Evolutionary conservation across 495 filamentous ascomycete species (phyloP).

Genomic region (Achaetomiella virescens): DNA sequence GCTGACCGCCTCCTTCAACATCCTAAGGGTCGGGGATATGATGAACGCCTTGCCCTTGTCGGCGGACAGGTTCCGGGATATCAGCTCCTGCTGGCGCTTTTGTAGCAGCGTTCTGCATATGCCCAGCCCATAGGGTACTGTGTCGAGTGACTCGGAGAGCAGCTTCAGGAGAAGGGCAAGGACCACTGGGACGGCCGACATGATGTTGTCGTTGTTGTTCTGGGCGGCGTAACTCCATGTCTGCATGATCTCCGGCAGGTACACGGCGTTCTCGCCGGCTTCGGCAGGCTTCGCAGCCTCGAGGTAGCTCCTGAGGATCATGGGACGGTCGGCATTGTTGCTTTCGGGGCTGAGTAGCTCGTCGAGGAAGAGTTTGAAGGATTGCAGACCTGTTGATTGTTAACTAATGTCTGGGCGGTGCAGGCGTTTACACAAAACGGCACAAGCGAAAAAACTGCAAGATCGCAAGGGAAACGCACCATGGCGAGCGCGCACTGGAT

Average conservation of each 20-base stretch:
- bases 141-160: constrained; percentile 62
- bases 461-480: constrained; percentile 41
- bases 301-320: constrained; percentile 67
- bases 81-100: constrained; percentile 62
- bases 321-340: constrained; percentile 39
- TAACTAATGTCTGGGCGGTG: background rate
- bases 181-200: constrained; percentile 67
- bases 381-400: constrained; percentile 53
- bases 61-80: constrained; percentile 65
- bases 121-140: constrained; percentile 60
- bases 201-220: constrained; percentile 64
- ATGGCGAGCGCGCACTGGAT: constrained; percentile 54
- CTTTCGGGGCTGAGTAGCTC: constrained; percentile 53
- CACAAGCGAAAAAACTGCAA: background rate
- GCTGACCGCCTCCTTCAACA: constrained; percentile 69
- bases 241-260: constrained; percentile 67
- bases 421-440: background rate
- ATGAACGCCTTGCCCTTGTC: constrained; percentile 73
- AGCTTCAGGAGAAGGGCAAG: constrained; percentile 71
- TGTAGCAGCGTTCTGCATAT: constrained; percentile 70
- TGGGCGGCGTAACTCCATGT: constrained; percentile 70
- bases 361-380: constrained; percentile 70
- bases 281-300: constrained; percentile 55
- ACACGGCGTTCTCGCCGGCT: constrained; percentile 50
- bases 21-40: constrained; percentile 73